These are phyloP conservation scores for Colletotrichum horii DNA, from an alignment of 2,329 filamentous ascomycete genomes.

Conservation along the genomic window DNA sequence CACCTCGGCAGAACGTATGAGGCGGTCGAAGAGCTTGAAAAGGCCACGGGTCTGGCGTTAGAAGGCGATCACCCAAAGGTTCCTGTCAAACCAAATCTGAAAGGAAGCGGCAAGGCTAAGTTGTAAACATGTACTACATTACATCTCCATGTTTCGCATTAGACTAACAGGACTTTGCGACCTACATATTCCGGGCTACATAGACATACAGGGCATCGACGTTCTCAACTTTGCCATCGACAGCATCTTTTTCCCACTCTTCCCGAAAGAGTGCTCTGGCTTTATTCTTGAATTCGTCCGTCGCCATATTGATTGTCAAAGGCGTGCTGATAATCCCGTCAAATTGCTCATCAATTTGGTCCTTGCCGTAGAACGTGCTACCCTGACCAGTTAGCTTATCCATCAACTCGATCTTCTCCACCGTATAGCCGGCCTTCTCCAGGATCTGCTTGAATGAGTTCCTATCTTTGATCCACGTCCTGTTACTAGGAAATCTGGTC, in stretches of 20 bases:
- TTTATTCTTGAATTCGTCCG: conserved; percentile 26
- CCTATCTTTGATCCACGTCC: conserved; percentile 32
- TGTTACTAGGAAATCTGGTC: conserved; percentile 30
- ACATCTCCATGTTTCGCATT: not conserved
- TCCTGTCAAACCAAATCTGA: conserved; percentile 44
- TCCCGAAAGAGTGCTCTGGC: conserved; percentile 31
- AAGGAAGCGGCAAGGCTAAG: conserved; percentile 43
- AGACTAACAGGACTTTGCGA: not conserved
- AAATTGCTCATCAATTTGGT: conserved; percentile 33
- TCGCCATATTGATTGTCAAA: conserved; percentile 22
- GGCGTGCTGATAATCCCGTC: conserved; percentile 27
- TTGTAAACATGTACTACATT: conserved; percentile 36
- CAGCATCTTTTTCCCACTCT: conserved; percentile 33
- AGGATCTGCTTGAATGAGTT: conserved; percentile 32
- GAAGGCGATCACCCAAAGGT: conserved; percentile 59
- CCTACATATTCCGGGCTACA: conserved; percentile 25
- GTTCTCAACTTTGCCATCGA: conserved; percentile 31
- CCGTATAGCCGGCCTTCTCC: conserved; percentile 28
- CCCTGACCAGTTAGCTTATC: conserved; percentile 30
- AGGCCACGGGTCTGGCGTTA: conserved; percentile 71
- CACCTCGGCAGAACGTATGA: conserved; percentile 77
- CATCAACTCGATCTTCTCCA: conserved; percentile 30
- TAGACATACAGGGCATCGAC: conserved; percentile 35
- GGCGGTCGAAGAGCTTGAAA: conserved; percentile 83
- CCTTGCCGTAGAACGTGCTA: conserved; percentile 24